Base-by-base conservation (phyloP, 495 filamentous ascomycete species). In the Choiromyces venosus region DNA sequence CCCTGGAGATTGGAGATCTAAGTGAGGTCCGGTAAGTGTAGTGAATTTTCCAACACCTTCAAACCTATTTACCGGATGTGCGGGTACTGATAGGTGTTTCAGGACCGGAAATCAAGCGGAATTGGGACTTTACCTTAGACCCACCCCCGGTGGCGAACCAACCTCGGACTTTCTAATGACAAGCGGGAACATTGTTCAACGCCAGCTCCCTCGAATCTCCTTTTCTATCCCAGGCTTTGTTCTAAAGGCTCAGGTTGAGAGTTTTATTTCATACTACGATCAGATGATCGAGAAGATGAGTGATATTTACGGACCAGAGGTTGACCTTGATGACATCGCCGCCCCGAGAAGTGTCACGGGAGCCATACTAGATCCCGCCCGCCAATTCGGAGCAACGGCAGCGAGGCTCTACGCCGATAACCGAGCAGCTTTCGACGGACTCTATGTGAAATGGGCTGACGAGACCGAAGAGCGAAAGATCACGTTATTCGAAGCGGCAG, bases 11-110 rank as follows among this genome's bases (percentile, higher is more conserved):
- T 46, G 79, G 79, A 9, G 79, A 80, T 65, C 40, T 80, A 65
- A 77, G 78, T 67, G 79, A 80, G 56, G 37, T 80, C 42, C 75
- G 79, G 78, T 80, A 39, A 71, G 78, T 78, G 64, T n/a, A 39
- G 61, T 67, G 40, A 44, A 67, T 46, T 44, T 18, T 4, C 25
- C 21, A 33, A 71, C n/a, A 35, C 61, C 37, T 52, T 35, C 4
- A 52, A 35, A 39, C 44, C 33, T 35, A 18, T 66, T 12, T 65
- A n/a, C 10, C 46, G 19, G n/a, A 35, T 33, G 35, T 4, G 35
- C 38, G 66, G 16, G 71, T 46, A 68, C 74, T 77, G 61, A 77
- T 56, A 61, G 44, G 16, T 40, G 46, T 61, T 42, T 56, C 33
- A 77, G 75, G 12, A 19, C 1, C 33, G 74, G 74, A 7, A 12